Evolutionary conservation across 225 moss, liverwort and hornwort species (phyloP).

Genomic region (Physcomitrellopsis africana): DNA sequence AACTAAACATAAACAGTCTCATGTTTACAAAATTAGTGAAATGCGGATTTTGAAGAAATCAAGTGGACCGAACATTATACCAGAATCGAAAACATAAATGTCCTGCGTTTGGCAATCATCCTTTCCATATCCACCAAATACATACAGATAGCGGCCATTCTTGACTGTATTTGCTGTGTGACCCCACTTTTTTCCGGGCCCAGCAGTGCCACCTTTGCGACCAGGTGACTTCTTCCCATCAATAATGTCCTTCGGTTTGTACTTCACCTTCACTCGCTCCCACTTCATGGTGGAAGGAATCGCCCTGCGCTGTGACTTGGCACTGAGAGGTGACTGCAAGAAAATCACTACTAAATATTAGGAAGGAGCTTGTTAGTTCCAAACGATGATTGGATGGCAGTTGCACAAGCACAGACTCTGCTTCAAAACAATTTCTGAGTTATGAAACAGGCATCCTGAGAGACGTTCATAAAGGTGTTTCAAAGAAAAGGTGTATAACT

Average conservation of each 20-base stretch:
- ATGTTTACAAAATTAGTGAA: not conserved
- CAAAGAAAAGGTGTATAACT: no score
- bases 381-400: not conserved
- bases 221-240: slow-evolving; percentile 83
- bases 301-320: not conserved
- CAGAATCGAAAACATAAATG: slow-evolving; percentile 90
- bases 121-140: slow-evolving; percentile 97
- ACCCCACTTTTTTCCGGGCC: slow-evolving; percentile 98
- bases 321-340: slow-evolving; percentile 23
- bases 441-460: not conserved
- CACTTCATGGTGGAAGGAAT: slow-evolving; percentile 74
- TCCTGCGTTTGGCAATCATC: slow-evolving; percentile 98
- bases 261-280: slow-evolving; percentile 95
- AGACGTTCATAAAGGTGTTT: no score
- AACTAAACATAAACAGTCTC: not conserved
- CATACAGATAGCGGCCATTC: slow-evolving; percentile 87
- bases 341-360: slow-evolving; percentile 16
- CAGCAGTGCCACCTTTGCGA: slow-evolving; percentile 86
- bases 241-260: slow-evolving; percentile 72
- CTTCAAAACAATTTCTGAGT: not conserved
- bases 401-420: not conserved
- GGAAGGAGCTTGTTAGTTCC: not conserved
- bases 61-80: slow-evolving; percentile 36
- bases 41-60: not conserved
- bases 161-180: slow-evolving; percentile 97